A percentile compares a stretch with the other conserved stretches of the same genome.
Conservation (phyloP, 495 filamentous ascomycete species). For the Filosporella fistucella region DNA sequence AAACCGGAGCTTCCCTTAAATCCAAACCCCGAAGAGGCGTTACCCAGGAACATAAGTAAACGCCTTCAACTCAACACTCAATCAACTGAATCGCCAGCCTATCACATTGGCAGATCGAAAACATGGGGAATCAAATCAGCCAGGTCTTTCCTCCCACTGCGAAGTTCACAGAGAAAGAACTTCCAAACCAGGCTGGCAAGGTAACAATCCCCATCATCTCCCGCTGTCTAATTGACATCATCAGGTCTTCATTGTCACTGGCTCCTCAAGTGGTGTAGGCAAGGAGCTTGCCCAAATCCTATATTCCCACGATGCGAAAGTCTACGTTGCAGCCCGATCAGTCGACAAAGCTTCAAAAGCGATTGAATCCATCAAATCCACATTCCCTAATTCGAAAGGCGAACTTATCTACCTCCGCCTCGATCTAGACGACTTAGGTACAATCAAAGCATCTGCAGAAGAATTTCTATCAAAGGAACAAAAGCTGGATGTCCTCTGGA, state of each 20-base stretch:
- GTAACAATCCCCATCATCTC: not conserved
- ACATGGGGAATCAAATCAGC: constrained; percentile 15
- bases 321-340: constrained; percentile 61
- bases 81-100: too few species aligned
- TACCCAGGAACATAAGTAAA: too few species aligned
- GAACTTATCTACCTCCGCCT: constrained; percentile 37
- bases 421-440: constrained; percentile 36
- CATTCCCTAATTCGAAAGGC: constrained; percentile 18
- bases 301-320: constrained; percentile 51
- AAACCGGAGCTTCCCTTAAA: too few species aligned
- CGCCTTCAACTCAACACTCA: too few species aligned
- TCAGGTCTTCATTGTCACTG: constrained; percentile 24
- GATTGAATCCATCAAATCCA: constrained; percentile 40
- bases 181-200: constrained; percentile 21
- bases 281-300: constrained; percentile 60
- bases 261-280: constrained; percentile 48
- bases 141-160: constrained; percentile 17
- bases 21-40: too few species aligned
- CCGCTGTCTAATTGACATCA: not conserved
- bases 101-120: not conserved
- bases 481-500: constrained; percentile 53
- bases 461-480: constrained; percentile 35
- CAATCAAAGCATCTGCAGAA: constrained; percentile 27
- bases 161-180: constrained; percentile 18
- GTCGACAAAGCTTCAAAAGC: constrained; percentile 45